phyloP scores from a whole-genome alignment of 441 rosid genomes.

The Brassica balearica region DNA sequence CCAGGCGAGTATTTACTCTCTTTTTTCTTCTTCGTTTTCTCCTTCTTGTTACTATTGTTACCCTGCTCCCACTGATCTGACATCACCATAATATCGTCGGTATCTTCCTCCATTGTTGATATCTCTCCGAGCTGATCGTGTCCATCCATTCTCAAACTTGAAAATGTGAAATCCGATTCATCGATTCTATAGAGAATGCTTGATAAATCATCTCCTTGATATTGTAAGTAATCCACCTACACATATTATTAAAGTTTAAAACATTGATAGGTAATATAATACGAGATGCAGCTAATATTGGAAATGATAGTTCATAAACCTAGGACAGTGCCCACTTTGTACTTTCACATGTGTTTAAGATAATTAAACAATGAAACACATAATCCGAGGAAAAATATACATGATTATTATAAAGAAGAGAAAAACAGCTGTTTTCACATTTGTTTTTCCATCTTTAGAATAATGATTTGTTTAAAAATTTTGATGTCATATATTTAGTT shows the following conservation, averaged over 20 bases:
- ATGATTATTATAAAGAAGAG: conserved; percentile 14
- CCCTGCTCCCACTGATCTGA: conserved; percentile 47
- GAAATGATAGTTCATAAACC: conserved; percentile 41
- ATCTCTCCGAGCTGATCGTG: conserved; percentile 57
- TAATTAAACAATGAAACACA: conserved; percentile 28
- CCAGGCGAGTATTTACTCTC: conserved; percentile 65
- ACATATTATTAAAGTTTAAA: background rate
- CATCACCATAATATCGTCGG: conserved; percentile 47
- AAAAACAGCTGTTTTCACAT: conserved; percentile 42
- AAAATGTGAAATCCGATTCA: conserved; percentile 66
- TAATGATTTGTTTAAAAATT: conserved; percentile 14
- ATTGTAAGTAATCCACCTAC: conserved; percentile 73
- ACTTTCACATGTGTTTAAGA: conserved; percentile 37
- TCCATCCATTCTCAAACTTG: conserved; percentile 68
- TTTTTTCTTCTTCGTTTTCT: conserved; percentile 48
- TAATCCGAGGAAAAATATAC: conserved; percentile 17
- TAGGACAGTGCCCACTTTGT: conserved; percentile 43
- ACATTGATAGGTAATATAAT: conserved; percentile 6
- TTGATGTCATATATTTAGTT: conserved; percentile 31
- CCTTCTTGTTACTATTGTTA: conserved; percentile 28
- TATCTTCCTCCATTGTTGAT: conserved; percentile 50
- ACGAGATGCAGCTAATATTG: conserved; percentile 19
- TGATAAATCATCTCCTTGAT: conserved; percentile 70
- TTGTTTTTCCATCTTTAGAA: conserved; percentile 25
- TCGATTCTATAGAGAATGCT: conserved; percentile 60